A percentile compares a stretch with the other conserved stretches of the same genome.
phyloP scores from a whole-genome alignment of 2,329 filamentous ascomycete species.

The Aspergillus candidus region DNA sequence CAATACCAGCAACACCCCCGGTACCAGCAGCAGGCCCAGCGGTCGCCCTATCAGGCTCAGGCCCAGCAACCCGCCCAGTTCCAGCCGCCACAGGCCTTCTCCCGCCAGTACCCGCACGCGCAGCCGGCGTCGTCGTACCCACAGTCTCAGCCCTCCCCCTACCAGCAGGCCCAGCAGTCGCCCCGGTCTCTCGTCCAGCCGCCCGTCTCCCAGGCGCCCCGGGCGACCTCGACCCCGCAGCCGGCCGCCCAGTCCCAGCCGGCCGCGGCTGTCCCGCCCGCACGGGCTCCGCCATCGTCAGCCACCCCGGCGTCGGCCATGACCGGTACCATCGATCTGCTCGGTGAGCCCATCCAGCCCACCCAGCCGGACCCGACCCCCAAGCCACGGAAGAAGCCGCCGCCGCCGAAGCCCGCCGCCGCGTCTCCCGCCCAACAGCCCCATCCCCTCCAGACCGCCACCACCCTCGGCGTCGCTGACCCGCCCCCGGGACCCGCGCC shows the following conservation, averaged over 20 bases:
- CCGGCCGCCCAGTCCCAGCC: no score
- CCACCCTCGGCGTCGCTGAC: no score
- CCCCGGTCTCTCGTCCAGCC: slow-evolving; percentile 4
- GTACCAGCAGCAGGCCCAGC: slow-evolving; percentile 13
- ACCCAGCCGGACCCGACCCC: no score
- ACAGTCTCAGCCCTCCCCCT: slow-evolving; percentile 4
- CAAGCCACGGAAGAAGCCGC: no score
- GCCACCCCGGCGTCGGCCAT: no score
- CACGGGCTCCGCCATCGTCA: no score
- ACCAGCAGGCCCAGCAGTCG: slow-evolving; percentile 16
- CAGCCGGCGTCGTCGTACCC: slow-evolving; percentile 12
- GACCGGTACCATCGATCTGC: no score
- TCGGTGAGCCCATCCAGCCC: no score
- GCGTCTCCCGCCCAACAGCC: no score
- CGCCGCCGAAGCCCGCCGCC: no score
- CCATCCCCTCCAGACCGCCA: no score
- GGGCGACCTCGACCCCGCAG: not conserved
- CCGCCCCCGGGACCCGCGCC: not conserved
- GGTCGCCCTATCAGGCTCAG: slow-evolving; percentile 14
- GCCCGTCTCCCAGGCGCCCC: not conserved
- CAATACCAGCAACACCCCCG: slow-evolving; percentile 10
- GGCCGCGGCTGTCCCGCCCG: no score
- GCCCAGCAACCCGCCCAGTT: slow-evolving; percentile 4
- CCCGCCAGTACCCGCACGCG: slow-evolving; percentile 6
- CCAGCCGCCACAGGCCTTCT: not conserved